Evolutionary conservation across 352 stramenopile species (phyloP), one percentile per base, ranked within the genome.

Genomic region (Phytophthora constricta): DNA sequence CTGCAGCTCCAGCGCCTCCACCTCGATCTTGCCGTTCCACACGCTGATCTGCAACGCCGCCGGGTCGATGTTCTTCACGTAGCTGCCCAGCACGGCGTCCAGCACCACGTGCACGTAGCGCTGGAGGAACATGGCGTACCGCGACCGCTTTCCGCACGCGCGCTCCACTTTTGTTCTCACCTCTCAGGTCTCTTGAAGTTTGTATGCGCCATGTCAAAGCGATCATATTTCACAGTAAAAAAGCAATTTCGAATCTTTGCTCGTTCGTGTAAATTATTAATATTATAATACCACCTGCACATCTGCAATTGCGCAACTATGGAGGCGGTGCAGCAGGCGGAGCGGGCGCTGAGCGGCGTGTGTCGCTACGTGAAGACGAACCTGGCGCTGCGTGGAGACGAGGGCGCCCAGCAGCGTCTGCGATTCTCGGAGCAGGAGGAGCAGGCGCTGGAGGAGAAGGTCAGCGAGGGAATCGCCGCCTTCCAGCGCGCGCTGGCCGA

Each of bases 31-130:
- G 45, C 87, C 87, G 57, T 89, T 93, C 87, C 87, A 95, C 11
- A 95, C 80, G 68, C 82, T 91, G 75, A 95, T 92, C 73, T 91
- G 84, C 39, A 95, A 73, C 49, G 85, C 77, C 53, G 90, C 82
- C n/a, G 87, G 84, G 65, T 95, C 87, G 61, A 93, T 91, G 76
- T 95, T 91, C 76, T 93, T 93, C 16, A 95, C 84, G 62, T 95
- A 95, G 61, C 72, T 87, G 37, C 87, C 87, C 48, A 95, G 81
- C 55, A 95, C 80, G 13, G 85, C 86, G 55, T 95, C 86, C 69
- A 95, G 77, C 64, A 93, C 80, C 48, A 91, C 78, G 70, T 92
- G 85, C 68, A 90, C 82, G 66, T 95, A 95, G 61, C 87, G 83
- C 78, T 95, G 83, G 69, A 95, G 80, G 65, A 93, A 88, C 80